Percentiles rank a stretch among this genome's conserved stretches.
Evolutionary conservation across 2,329 filamentous ascomycete species (phyloP).

Genomic region (Arthroderma uncinatum): DNA sequence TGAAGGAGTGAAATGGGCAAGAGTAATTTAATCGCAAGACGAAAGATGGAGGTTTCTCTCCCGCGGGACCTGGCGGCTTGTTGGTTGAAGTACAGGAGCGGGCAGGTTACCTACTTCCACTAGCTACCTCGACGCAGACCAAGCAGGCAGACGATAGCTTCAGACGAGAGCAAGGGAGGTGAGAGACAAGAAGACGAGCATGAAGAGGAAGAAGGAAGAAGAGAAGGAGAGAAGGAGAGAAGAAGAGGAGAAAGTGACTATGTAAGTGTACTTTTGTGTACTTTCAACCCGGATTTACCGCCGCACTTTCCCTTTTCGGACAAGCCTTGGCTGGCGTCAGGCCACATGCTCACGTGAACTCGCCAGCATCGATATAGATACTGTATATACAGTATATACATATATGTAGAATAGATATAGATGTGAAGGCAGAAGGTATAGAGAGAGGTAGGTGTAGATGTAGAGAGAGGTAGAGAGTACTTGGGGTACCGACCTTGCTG

Average conservation of each 20-base stretch:
- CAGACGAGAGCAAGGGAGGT: not conserved
- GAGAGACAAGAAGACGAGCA: not conserved
- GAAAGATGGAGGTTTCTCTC: not conserved
- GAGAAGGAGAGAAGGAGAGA: constrained; percentile 5
- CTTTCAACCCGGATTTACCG: constrained; percentile 1
- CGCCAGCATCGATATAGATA: not conserved
- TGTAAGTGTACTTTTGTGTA: not conserved
- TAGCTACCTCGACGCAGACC: not conserved
- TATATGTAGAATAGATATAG: too few species aligned
- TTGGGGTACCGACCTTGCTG: too few species aligned
- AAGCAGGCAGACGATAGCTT: not conserved
- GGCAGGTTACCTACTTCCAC: not conserved
- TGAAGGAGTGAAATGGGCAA: not conserved
- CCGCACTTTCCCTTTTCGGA: constrained; percentile 3
- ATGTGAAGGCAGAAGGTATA: not conserved
- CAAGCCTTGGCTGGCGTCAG: constrained; percentile 8
- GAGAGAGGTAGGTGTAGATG: not conserved
- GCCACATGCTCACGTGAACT: not conserved
- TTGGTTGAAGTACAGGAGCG: not conserved
- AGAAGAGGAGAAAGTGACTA: constrained; percentile 1
- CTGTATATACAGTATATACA: too few species aligned
- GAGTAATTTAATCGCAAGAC: not conserved
- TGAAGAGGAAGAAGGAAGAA: constrained; percentile 5
- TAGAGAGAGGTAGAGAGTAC: not conserved
- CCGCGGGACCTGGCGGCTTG: not conserved